Base-by-base conservation (phyloP, 2,329 filamentous ascomycete genomes). In the Clarireedia sp. region DNA sequence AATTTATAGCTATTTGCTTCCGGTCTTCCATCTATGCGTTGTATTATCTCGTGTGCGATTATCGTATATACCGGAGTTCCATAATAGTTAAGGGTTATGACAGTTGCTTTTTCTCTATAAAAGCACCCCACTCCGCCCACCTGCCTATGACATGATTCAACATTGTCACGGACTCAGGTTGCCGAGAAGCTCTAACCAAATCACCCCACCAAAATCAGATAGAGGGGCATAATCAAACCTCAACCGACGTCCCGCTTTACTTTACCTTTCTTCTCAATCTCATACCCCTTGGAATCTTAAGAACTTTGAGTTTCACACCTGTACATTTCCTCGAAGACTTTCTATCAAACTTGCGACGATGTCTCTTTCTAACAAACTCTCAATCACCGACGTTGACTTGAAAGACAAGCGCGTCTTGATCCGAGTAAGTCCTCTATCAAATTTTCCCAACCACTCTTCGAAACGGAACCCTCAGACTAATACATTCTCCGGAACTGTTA, bases 391-490 rank as follows among this genome's bases (percentile, higher is more conserved):
- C 71, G 86, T 95, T 69, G 91, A 99, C 76, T 81, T 99, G 75
- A 95, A 96, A 84, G 92, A 81, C 83, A 99, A 99, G 85, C 85
- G 91, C 69, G 94, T 97, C 74, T 82, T 99, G 69, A 96, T 99
- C 73, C 88, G 94, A 70, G 94, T 95, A 81, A 74, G 88, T 78
- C 26, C 7, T 36, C n/a, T 24, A 37, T 51, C 33, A 43, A 26
- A n/a, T 36, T 12, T 55, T 17, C 14, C 5, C 43, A 17, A 49
- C 44, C 38, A 44, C 43, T 58, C 29, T 52, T 24, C 40, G 5
- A 46, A 23, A 23, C 24, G 36, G 43, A 24, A 43, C 46, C 38
- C 29, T 33, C 5, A 48, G 26, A 58, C 61, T 68, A 66, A 63
- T 68, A 5, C 52, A 16, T 23, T 48, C 49, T 17, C 26, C 43